Conservation (phyloP, 306 rosid species). For the Trifolium repens region DNA sequence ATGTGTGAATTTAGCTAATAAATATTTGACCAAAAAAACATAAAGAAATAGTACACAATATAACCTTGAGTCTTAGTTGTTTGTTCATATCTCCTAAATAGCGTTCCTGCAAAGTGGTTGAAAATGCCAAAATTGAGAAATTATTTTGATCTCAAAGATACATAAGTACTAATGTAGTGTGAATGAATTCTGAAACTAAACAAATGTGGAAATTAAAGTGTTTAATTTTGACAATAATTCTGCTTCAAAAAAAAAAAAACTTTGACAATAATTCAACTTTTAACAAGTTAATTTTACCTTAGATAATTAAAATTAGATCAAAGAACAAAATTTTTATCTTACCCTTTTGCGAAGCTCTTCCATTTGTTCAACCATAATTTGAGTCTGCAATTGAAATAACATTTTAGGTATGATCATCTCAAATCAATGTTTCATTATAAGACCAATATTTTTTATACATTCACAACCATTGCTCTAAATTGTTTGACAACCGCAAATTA, state of each 20-base stretch:
- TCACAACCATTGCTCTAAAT: background rate
- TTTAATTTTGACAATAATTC: background rate
- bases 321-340: background rate
- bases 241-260: too few relatives aligned
- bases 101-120: constrained; percentile 62
- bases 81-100: constrained; percentile 75
- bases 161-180: background rate
- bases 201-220: background rate
- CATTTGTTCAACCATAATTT: constrained; percentile 78
- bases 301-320: background rate
- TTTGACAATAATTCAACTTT: background rate
- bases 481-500: background rate
- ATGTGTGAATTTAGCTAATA: too few relatives aligned
- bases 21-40: too few relatives aligned
- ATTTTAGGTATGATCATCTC: background rate
- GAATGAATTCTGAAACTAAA: background rate
- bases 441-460: background rate
- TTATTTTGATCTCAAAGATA: background rate
- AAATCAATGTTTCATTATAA: background rate
- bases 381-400: constrained; percentile 61
- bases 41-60: background rate
- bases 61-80: constrained; percentile 78
- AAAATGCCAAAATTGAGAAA: constrained; percentile 3
- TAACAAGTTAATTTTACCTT: background rate
- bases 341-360: constrained; percentile 85